Percentiles rank a stretch among this genome's conserved stretches.
Evolutionary conservation across 208 protist species (phyloP).

Genomic region (Leishmania gerbilli): DNA sequence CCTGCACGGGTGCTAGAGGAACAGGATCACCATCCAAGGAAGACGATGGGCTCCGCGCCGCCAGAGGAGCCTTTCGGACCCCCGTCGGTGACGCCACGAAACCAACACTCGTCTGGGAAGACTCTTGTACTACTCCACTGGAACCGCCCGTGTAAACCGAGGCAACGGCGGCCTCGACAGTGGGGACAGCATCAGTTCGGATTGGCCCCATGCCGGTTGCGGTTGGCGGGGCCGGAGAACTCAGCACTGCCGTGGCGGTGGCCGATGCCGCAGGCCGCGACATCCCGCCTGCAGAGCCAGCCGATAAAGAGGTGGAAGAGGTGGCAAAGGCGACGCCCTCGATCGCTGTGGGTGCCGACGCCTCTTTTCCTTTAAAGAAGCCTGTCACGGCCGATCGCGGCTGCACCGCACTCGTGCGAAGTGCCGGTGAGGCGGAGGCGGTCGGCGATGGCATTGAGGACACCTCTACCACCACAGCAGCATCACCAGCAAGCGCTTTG

Average conservation of each 20-base stretch:
- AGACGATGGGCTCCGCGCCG: not conserved
- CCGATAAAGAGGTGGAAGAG: not conserved
- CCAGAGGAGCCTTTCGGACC: not conserved
- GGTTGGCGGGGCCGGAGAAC: not conserved
- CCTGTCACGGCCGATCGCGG: not conserved
- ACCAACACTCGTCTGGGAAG: not conserved
- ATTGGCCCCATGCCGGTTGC: not conserved
- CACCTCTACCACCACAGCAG: not conserved
- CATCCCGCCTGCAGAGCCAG: not conserved
- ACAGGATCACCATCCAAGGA: not conserved
- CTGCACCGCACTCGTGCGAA: not conserved
- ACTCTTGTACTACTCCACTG: not conserved
- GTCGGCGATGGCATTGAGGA: not conserved
- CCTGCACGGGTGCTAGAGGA: not conserved
- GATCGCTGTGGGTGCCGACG: not conserved
- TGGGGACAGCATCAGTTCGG: not conserved
- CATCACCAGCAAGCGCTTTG: not conserved
- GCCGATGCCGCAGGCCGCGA: not conserved
- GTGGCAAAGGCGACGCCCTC: not conserved
- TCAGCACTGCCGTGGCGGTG: not conserved
- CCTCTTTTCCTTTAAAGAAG: not conserved
- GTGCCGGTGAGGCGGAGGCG: not conserved
- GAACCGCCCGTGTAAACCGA: not conserved
- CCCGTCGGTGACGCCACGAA: not conserved
- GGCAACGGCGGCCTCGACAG: not conserved